Conservation (phyloP, 1,284 basidiomycete species). For the Malassezia vespertilionis region DNA sequence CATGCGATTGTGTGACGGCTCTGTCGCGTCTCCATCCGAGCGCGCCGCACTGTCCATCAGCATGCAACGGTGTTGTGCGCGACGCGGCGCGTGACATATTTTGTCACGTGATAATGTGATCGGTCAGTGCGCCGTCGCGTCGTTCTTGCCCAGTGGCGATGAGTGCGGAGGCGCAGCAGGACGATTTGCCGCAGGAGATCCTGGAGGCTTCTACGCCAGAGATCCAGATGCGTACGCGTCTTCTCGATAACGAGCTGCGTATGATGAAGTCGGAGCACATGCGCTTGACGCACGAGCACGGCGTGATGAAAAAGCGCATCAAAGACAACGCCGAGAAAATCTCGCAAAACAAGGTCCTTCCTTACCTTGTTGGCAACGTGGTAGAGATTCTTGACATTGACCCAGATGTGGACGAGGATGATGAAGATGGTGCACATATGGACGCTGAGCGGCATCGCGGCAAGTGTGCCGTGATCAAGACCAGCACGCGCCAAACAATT, state of each 20-base stretch:
- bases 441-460: constrained; percentile 87
- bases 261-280: constrained; percentile 59
- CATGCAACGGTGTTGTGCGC: constrained; percentile 6
- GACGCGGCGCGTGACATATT: constrained; percentile 8
- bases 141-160: constrained; percentile 1
- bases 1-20: neutral
- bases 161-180: constrained; percentile 6
- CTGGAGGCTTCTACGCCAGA: constrained; percentile 38
- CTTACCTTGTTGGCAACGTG: constrained; percentile 94
- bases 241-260: constrained; percentile 46
- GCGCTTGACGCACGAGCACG: constrained; percentile 83
- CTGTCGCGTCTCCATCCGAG: neutral
- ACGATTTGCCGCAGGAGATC: constrained; percentile 32
- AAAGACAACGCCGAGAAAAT: constrained; percentile 96
- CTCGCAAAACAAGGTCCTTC: constrained; percentile 97
- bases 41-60: constrained; percentile 11
- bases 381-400: constrained; percentile 79
- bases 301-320: constrained; percentile 94
- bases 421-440: constrained; percentile 68
- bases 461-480: constrained; percentile 98
- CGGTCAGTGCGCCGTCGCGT: constrained; percentile 8
- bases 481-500: constrained; percentile 85
- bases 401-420: constrained; percentile 73
- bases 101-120: constrained; percentile 14
- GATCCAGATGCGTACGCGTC: constrained; percentile 41